phyloP scores from a whole-genome alignment of 306 rosid genomes.

The Clitoria ternatea region DNA sequence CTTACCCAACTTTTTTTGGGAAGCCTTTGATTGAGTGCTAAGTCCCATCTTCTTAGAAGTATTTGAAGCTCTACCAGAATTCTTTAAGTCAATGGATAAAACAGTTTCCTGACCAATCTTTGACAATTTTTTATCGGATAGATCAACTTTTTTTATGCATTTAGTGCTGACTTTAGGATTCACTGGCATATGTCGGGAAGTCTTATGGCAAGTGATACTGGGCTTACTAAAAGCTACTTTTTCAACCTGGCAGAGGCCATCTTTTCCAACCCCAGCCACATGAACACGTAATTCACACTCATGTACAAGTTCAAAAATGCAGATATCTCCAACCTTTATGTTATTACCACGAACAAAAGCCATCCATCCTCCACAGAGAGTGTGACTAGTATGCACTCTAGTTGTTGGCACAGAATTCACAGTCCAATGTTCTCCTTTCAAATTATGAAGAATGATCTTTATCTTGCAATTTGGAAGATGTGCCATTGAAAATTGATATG shows the following conservation, averaged over 20 bases:
- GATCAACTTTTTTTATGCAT: conserved; percentile 44
- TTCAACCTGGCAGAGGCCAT: conserved; percentile 49
- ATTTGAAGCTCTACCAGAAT: conserved; percentile 50
- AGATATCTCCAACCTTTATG: conserved; percentile 74
- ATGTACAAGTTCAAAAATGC: conserved; percentile 77
- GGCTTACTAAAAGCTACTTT: conserved; percentile 36
- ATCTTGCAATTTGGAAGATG: conserved; percentile 86
- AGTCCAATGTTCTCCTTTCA: conserved; percentile 83
- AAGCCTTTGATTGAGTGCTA: conserved; percentile 53
- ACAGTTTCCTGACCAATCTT: conserved; percentile 46
- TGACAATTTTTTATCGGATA: conserved; percentile 45
- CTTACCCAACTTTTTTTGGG: conserved; percentile 71
- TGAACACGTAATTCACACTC: conserved; percentile 79
- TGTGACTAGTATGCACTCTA: conserved; percentile 90
- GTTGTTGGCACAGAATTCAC: conserved; percentile 90
- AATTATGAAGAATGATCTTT: conserved; percentile 76
- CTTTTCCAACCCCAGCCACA: conserved; percentile 53
- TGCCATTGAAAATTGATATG: conserved; percentile 76
- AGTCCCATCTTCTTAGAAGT: conserved; percentile 41
- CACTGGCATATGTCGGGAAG: conserved; percentile 43
- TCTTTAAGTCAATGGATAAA: conserved; percentile 52
- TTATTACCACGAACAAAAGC: conserved; percentile 86
- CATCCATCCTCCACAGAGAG: conserved; percentile 98
- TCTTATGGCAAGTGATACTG: conserved; percentile 41
- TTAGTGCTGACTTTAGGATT: conserved; percentile 50